phyloP scores from a whole-genome alignment of 208 protist species.

The Wallacemonas rigidus region DNA sequence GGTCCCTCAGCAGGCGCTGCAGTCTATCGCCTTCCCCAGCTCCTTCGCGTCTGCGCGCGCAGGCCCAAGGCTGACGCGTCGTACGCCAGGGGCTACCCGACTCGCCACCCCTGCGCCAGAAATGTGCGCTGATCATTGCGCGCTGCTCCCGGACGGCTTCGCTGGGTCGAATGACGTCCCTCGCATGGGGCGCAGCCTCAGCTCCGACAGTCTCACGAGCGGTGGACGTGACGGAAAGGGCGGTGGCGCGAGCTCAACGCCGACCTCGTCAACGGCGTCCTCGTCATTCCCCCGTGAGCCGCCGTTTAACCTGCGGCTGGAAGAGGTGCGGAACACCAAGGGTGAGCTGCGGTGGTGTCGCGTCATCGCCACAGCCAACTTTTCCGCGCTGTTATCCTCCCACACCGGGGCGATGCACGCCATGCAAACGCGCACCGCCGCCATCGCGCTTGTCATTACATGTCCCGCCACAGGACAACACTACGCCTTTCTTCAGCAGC shows the following conservation, averaged over 20 bases:
- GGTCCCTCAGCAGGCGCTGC: slow-evolving; percentile 74
- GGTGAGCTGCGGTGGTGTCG: slow-evolving; percentile 62
- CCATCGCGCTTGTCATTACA: slow-evolving; percentile 60
- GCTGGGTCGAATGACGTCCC: neutral
- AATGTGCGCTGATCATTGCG: neutral
- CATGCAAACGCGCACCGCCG: slow-evolving; percentile 59
- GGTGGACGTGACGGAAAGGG: neutral
- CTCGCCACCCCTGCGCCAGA: slow-evolving; percentile 17
- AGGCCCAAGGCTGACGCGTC: slow-evolving; percentile 20
- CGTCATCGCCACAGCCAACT: slow-evolving; percentile 55
- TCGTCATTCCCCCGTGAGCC: slow-evolving; percentile 20
- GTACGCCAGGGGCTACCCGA: slow-evolving; percentile 17
- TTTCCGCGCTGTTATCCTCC: slow-evolving; percentile 50
- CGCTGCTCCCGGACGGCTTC: too few relatives aligned
- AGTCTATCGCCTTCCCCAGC: slow-evolving; percentile 68
- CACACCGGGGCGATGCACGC: slow-evolving; percentile 49
- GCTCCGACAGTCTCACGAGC: slow-evolving; percentile 1
- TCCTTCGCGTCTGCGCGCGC: slow-evolving; percentile 44
- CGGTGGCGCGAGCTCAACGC: neutral
- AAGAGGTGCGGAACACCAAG: slow-evolving; percentile 55
- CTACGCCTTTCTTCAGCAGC: slow-evolving; percentile 57
- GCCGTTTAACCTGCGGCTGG: slow-evolving; percentile 55
- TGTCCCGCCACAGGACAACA: slow-evolving; percentile 56
- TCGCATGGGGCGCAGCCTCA: slow-evolving; percentile 9
- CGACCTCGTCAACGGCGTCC: neutral